phyloP scores from a whole-genome alignment of 2,329 filamentous ascomycete genomes.

The Helminthosporium solani region DNA sequence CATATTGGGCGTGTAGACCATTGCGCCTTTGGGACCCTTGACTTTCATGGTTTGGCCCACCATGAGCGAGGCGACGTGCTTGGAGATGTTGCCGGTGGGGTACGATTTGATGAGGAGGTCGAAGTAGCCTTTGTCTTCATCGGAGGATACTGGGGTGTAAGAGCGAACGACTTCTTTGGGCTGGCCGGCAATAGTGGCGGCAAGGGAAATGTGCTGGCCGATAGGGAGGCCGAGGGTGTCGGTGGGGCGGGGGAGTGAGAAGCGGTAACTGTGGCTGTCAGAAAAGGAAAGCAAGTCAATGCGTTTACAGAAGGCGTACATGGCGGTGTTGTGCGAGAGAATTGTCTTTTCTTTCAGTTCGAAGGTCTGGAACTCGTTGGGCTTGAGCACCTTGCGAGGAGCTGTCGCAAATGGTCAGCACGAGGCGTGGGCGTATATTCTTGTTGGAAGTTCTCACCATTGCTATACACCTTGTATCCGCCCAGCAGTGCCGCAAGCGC shows the following conservation, averaged over 20 bases:
- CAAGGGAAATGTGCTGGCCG: conserved; percentile 97
- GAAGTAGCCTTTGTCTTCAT: conserved; percentile 71
- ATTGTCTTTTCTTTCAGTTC: conserved; percentile 92
- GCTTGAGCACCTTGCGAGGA: conserved; percentile 80
- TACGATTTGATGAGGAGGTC: conserved; percentile 98
- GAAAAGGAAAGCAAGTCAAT: neutral
- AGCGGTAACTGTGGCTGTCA: conserved; percentile 70
- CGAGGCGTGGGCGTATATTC: neutral
- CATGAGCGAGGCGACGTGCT: conserved; percentile 78
- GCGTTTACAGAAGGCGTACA: conserved; percentile 56
- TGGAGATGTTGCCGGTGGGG: conserved; percentile 95
- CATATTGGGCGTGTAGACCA: conserved; percentile 97
- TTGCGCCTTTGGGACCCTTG: conserved; percentile 92
- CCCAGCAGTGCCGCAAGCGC: conserved; percentile 66
- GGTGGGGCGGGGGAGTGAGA: conserved; percentile 73
- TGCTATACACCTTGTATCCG: conserved; percentile 69
- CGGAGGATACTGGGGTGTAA: conserved; percentile 46
- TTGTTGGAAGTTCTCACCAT: conserved; percentile 57
- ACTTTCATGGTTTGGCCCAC: conserved; percentile 83
- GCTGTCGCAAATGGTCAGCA: conserved; percentile 52
- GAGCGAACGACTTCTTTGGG: conserved; percentile 45
- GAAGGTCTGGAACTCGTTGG: conserved; percentile 85
- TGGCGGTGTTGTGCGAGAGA: conserved; percentile 96
- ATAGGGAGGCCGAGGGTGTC: conserved; percentile 94
- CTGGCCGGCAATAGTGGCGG: conserved; percentile 54